Evolutionary conservation across 805 yeast genomes (phyloP).

Genomic region (Yamadazyma endophytica): DNA sequence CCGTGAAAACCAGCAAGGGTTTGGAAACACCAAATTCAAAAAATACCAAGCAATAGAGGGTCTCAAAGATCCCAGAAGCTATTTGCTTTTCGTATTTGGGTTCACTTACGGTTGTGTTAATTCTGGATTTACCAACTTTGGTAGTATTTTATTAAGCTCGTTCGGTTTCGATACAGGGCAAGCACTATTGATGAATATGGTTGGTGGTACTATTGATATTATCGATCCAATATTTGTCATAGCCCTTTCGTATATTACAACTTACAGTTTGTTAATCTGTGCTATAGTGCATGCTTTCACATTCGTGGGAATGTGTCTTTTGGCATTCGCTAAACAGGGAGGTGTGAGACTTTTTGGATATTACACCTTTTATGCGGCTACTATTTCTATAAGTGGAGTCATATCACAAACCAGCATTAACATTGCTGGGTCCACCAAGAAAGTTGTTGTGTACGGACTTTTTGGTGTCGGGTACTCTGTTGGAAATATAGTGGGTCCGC

Average conservation of each 20-base stretch:
- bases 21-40: conserved; percentile 34
- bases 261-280: conserved; percentile 24
- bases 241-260: conserved; percentile 11
- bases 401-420: conserved; percentile 20
- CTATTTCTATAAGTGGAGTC: conserved; percentile 20
- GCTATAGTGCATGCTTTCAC: conserved; percentile 15
- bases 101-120: conserved; percentile 14
- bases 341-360: conserved; percentile 26
- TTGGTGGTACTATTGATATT: conserved; percentile 33
- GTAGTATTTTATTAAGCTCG: conserved; percentile 17
- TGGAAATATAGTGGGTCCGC: conserved; percentile 23
- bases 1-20: conserved; percentile 33
- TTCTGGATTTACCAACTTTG: conserved; percentile 31
- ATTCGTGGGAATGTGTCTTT: conserved; percentile 25
- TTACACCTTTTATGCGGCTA: conserved; percentile 24
- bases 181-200: conserved; percentile 31
- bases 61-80: conserved; percentile 27
- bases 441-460: conserved; percentile 18
- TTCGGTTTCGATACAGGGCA: conserved; percentile 16
- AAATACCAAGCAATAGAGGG: conserved; percentile 31
- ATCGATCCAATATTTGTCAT: conserved; percentile 22
- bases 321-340: conserved; percentile 34
- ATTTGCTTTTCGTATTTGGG: conserved; percentile 26
- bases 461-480: conserved; percentile 21
- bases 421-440: conserved; percentile 21